Conservation (phyloP, 129 eudicot genomes). For the Helianthus tuberosus region DNA sequence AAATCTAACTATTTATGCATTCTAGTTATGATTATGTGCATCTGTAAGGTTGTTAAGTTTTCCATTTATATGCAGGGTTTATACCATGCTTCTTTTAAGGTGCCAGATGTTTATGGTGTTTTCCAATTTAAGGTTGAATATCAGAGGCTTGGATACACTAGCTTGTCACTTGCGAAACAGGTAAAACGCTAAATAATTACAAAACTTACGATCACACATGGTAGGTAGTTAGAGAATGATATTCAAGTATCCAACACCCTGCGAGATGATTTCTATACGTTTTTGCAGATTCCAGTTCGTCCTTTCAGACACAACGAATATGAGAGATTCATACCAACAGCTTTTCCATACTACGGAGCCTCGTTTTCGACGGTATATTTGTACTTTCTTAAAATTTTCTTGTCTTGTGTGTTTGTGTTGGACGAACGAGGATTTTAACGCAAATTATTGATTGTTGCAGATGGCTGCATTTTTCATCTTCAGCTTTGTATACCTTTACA, state of each 20-base stretch:
- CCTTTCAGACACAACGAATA: slow-evolving; percentile 91
- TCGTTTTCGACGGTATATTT: slow-evolving; percentile 10
- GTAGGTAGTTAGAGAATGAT: background rate
- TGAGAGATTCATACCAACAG: slow-evolving; percentile 81
- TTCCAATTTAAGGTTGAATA: slow-evolving; percentile 97
- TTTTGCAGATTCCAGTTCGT: slow-evolving; percentile 49
- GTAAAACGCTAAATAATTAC: slow-evolving; percentile 19
- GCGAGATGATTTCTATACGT: background rate
- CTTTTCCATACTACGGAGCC: slow-evolving; percentile 64
- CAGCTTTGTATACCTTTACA: slow-evolving; percentile 67
- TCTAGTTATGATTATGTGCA: background rate
- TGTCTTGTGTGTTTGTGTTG: background rate
- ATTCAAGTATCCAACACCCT: background rate
- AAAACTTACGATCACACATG: slow-evolving; percentile 3
- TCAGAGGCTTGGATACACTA: slow-evolving; percentile 90
- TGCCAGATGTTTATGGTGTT: slow-evolving; percentile 98
- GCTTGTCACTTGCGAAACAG: slow-evolving; percentile 62
- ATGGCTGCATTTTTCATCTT: slow-evolving; percentile 78
- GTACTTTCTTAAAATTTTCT: background rate
- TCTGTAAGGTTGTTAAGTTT: background rate
- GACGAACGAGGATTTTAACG: slow-evolving; percentile 12
- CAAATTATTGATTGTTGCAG: slow-evolving; percentile 44
- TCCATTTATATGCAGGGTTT: slow-evolving; percentile 57
- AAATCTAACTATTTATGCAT: background rate
- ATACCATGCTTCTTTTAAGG: slow-evolving; percentile 75